A percentile compares a stretch with the other conserved stretches of the same genome.
phyloP scores from a whole-genome alignment of 2,329 filamentous ascomycete genomes.

The Furcasterigmium sp. region DNA sequence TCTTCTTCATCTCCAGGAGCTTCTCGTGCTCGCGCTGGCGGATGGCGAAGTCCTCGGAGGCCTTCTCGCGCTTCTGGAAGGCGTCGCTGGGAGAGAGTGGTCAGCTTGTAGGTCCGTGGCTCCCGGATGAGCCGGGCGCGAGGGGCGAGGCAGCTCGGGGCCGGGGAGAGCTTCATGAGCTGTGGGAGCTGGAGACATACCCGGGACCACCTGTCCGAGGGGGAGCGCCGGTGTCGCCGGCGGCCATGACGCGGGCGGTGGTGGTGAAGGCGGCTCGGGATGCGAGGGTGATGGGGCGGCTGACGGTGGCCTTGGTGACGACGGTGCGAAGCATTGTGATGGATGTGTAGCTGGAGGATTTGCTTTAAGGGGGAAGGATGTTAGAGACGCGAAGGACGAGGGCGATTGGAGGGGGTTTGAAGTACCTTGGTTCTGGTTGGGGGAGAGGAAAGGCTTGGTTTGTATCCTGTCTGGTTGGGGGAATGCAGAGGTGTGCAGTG shows the following conservation, averaged over 20 bases:
- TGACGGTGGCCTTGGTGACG: slow-evolving; percentile 48
- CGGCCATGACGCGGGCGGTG: slow-evolving; percentile 57
- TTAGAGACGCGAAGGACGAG: slow-evolving; percentile 1
- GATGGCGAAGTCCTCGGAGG: slow-evolving; percentile 80
- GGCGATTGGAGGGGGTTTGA: neutral
- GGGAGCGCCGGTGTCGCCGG: slow-evolving; percentile 64
- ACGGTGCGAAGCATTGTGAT: slow-evolving; percentile 62
- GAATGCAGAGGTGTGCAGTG: neutral
- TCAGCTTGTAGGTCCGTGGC: slow-evolving; percentile 2
- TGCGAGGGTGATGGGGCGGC: slow-evolving; percentile 46
- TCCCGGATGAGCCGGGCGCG: neutral
- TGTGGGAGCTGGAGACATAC: slow-evolving; percentile 31
- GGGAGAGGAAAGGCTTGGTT: neutral
- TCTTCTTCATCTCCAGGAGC: slow-evolving; percentile 70
- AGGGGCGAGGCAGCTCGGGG: neutral
- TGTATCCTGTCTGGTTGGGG: neutral
- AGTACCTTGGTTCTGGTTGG: neutral
- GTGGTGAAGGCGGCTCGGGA: slow-evolving; percentile 56
- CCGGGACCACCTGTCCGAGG: slow-evolving; percentile 47
- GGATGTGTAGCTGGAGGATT: slow-evolving; percentile 5
- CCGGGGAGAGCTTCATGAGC: neutral
- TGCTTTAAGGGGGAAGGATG: neutral
- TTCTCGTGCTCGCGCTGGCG: slow-evolving; percentile 85
- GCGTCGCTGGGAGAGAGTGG: slow-evolving; percentile 59
- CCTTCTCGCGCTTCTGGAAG: slow-evolving; percentile 88